These are phyloP conservation scores for Apiospora pterosperma DNA, from an alignment of 2,329 filamentous ascomycete species.

Conservation along the genomic window DNA sequence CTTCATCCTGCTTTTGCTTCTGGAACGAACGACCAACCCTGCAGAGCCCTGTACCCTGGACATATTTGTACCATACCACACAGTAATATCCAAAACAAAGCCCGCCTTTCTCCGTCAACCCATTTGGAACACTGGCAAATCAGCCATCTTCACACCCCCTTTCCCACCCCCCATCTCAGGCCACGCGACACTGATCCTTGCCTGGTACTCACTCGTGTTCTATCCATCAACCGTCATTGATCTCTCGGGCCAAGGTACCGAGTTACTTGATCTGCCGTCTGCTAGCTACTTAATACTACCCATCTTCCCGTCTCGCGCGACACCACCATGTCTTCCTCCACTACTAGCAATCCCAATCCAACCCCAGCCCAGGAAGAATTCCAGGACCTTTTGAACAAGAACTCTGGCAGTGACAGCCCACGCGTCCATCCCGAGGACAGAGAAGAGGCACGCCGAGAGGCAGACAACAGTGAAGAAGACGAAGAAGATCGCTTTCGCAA, in stretches of 20 bases:
- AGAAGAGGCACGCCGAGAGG: slow-evolving; percentile 39
- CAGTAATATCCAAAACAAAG: slow-evolving; percentile 3
- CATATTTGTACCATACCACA: slow-evolving; percentile 2
- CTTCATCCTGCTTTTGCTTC: neutral
- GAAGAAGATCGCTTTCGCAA: slow-evolving; percentile 52
- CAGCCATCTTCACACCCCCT: neutral
- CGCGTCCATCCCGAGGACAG: slow-evolving; percentile 58
- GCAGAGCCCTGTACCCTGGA: slow-evolving; percentile 1
- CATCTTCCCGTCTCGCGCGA: slow-evolving; percentile 7
- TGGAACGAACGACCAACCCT: neutral
- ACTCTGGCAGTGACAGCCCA: slow-evolving; percentile 36
- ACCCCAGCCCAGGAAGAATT: slow-evolving; percentile 66
- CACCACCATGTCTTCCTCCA: slow-evolving; percentile 43
- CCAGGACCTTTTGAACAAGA: slow-evolving; percentile 58
- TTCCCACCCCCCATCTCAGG: slow-evolving; percentile 2
- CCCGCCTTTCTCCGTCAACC: neutral
- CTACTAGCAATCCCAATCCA: slow-evolving; percentile 30
- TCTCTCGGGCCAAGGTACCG: neutral
- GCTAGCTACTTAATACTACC: slow-evolving; percentile 14
- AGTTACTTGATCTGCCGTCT: neutral
- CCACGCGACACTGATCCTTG: slow-evolving; percentile 4
- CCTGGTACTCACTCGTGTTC: neutral
- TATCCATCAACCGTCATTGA: neutral
- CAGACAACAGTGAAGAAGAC: slow-evolving; percentile 43
- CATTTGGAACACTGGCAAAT: slow-evolving; percentile 3